Base-by-base conservation (phyloP, 371 early-diverging fungal species). In the Mortierella sp. region DNA sequence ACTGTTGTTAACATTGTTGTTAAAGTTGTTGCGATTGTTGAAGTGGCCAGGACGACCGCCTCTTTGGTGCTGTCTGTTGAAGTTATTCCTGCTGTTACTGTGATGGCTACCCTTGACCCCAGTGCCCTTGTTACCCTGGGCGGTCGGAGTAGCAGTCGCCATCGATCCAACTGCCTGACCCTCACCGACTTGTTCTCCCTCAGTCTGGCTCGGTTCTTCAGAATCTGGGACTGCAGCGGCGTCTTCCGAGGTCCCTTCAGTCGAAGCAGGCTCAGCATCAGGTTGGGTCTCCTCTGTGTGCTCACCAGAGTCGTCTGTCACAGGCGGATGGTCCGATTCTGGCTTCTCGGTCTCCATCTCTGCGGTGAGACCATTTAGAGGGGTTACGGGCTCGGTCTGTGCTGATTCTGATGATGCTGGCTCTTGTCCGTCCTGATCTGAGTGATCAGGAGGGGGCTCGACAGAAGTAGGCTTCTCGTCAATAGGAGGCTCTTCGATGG, bases 261-360 rank as follows among this genome's bases (percentile, higher is more conserved):
- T 28, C 12, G 72, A 66, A n/a, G 26, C 61, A 14, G 65, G 54
- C 39, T 66, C 66, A 2, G 72, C 62, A 23, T 44, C 62, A n/a
- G 17, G 19, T 19, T 62, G 61, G 55, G 58, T 51, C 27, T 37
- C 59, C 6, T 34, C 58, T 23, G 65, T 62, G 30, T 56, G 55
- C 49, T 57, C 61, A n/a, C 56, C 64, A 34, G 37, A 4, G 11
- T 4, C 37, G 14, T 34, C 37, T 34, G 37, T 34, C 4, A n/a
- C n/a, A n/a, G n/a, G 37, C 37, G 37, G 37, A 31, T 50, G 56
- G 27, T 21, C 56, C 32, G 41, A 15, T 26, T 11, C 19, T 19
- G 21, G 42, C 28, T 47, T 54, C 19, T 65, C 66, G 4, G 61
- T 60, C 31, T 68, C 69, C 56, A 60, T 68, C 6, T 55, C 49